These are phyloP conservation scores for Conidiobolus incongruus DNA, from an alignment of 371 early-diverging fungal genomes.

Conservation along the genomic window DNA sequence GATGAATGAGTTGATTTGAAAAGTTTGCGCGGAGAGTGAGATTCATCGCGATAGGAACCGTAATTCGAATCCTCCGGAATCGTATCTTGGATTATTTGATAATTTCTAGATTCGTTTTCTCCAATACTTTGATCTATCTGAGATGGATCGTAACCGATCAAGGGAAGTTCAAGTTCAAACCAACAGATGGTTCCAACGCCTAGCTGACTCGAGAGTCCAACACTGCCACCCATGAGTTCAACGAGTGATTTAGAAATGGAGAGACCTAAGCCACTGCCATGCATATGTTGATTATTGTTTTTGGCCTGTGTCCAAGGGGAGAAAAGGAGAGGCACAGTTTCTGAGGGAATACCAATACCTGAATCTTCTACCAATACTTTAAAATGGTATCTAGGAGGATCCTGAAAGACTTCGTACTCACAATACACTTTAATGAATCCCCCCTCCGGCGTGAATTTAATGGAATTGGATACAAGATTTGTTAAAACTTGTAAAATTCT, in stretches of 20 bases:
- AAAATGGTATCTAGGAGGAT: not conserved
- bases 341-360: slow-evolving; percentile 52
- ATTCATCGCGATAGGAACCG: too few species aligned
- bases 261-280: slow-evolving; percentile 23
- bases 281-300: slow-evolving; percentile 20
- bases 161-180: slow-evolving; percentile 2
- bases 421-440: slow-evolving; percentile 19
- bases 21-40: too few species aligned
- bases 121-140: not conserved
- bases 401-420: not conserved
- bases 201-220: slow-evolving; percentile 8
- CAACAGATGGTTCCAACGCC: slow-evolving; percentile 12
- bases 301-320: slow-evolving; percentile 35
- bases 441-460: slow-evolving; percentile 61
- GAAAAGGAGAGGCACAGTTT: slow-evolving; percentile 10
- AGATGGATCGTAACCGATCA: not conserved
- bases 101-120: not conserved
- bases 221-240: slow-evolving; percentile 24
- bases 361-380: slow-evolving; percentile 31
- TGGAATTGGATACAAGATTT: slow-evolving; percentile 67
- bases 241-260: slow-evolving; percentile 22
- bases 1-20: too few species aligned
- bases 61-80: not conserved
- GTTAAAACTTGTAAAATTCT: slow-evolving; percentile 58
- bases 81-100: not conserved